Conservation (phyloP, 306 rosid species). For the Senna tora region DNA sequence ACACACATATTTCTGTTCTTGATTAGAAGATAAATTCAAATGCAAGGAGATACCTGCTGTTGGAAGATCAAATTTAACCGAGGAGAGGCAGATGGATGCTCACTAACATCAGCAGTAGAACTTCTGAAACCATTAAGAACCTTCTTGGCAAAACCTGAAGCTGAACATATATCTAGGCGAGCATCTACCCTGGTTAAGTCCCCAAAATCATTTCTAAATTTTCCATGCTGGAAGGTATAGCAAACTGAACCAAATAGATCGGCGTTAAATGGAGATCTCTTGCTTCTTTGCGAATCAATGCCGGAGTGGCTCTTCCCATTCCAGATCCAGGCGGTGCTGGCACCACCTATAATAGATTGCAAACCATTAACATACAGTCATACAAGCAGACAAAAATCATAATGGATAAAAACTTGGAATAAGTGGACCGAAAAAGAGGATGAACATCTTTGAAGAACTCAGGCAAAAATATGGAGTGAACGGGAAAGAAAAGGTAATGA, state of each 20-base stretch:
- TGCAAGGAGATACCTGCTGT: slow-evolving; percentile 65
- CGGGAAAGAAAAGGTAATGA: too few species aligned
- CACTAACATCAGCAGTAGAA: slow-evolving; percentile 39
- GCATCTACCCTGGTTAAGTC: slow-evolving; percentile 86
- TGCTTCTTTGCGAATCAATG: slow-evolving; percentile 32
- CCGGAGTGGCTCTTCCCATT: slow-evolving; percentile 33
- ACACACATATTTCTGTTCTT: too few species aligned
- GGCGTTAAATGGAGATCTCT: slow-evolving; percentile 41
- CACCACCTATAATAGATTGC: slow-evolving; percentile 40
- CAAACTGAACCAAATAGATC: slow-evolving; percentile 80
- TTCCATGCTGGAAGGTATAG: slow-evolving; percentile 78
- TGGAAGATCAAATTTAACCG: slow-evolving; percentile 79
- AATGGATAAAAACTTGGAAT: slow-evolving; percentile 27
- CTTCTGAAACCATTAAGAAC: slow-evolving; percentile 56
- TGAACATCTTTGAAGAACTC: background rate
- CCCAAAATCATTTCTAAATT: slow-evolving; percentile 54
- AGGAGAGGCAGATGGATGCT: slow-evolving; percentile 63
- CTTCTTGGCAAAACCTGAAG: slow-evolving; percentile 65
- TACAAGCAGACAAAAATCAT: background rate
- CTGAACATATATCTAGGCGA: slow-evolving; percentile 78
- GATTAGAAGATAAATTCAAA: slow-evolving; percentile 13
- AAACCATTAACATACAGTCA: slow-evolving; percentile 26
- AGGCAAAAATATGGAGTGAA: background rate
- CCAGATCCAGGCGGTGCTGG: slow-evolving; percentile 47
- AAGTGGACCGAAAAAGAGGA: background rate